phyloP scores from a whole-genome alignment of 805 yeast genomes.

The Candida peoriensis region DNA sequence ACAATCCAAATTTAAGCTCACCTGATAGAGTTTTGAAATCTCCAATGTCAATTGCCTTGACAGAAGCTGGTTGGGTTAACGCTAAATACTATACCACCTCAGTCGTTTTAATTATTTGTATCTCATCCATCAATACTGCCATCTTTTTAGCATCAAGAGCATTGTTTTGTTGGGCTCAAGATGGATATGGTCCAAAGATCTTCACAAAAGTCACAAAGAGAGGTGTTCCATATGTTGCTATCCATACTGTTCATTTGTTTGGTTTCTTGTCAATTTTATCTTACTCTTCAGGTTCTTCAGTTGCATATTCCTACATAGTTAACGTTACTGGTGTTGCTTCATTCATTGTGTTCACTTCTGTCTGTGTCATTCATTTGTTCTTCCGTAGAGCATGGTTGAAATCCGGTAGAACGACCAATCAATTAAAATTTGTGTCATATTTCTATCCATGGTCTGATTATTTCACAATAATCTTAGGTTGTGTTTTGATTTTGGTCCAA shows the following conservation, averaged over 20 bases:
- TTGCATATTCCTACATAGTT: conserved; percentile 65
- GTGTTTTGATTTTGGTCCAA: conserved; percentile 38
- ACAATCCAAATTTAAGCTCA: conserved; percentile 6
- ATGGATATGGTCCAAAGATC: conserved; percentile 54
- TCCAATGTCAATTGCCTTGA: conserved; percentile 68
- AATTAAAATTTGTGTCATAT: conserved; percentile 66
- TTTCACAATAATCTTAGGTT: conserved; percentile 33
- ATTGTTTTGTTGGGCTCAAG: conserved; percentile 56
- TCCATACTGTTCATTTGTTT: conserved; percentile 48
- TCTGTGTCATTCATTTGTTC: conserved; percentile 56
- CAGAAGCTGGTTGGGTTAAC: conserved; percentile 59
- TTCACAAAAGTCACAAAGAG: conserved; percentile 45
- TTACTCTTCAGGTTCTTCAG: conserved; percentile 42
- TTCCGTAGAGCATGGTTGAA: conserved; percentile 58
- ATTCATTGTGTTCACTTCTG: conserved; percentile 64
- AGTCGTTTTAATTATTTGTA: conserved; percentile 55
- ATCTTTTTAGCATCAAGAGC: conserved; percentile 68
- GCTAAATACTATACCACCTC: conserved; percentile 68
- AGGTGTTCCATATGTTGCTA: conserved; percentile 64
- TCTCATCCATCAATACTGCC: conserved; percentile 66
- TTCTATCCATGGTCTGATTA: conserved; percentile 38
- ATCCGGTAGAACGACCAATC: conserved; percentile 57
- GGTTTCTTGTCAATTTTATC: conserved; percentile 61
- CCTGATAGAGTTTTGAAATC: conserved; percentile 33
- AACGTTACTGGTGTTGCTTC: conserved; percentile 73